Base-by-base conservation (phyloP, 805 yeast species). In the Wickerhamiella domercqiae region DNA sequence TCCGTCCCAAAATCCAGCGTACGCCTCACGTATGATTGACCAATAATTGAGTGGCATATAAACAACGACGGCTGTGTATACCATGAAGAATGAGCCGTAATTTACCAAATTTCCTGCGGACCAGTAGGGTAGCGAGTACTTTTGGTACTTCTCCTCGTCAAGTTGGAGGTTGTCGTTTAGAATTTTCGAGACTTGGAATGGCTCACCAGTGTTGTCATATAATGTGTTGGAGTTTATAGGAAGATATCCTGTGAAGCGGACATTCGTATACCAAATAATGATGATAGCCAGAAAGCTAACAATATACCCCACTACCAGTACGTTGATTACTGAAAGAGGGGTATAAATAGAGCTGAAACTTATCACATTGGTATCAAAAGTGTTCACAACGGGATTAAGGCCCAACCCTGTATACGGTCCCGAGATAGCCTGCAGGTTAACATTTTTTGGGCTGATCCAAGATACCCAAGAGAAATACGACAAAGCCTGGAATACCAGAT, bases 61-160 rank as follows among this genome's bases (percentile, higher is more conserved):
- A 0, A 66, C 47, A 18, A 73, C 62, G 25, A 70, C 64, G 48
- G 72, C 63, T 3, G 79, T 75, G 47, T 71, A 71, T 22, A 68
- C 50, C 35, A 68, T 67, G 52, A 71, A 72, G 49, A 59, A 65
- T 0, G 73, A 68, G n/a, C 80, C 78, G 48, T 73, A 74, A 16
- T 63, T 50, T 9, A 72, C 68, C 42, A 74, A 54, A 50, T 70
- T 69, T 1, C 74, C 79, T 6, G 82, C 80, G 25, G 70, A 52
- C 49, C 72, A 74, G 53, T 67, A 77, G 5, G 83, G 82, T 4
- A 81, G 78, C 1, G 82, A 75, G 56, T 77, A 76, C 5, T 55
- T 51, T 47, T 68, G 55, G 55, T 75, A 76, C 9, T 60, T 70
- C 5, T 52, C 54, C 37, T 57, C 55, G 47, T 68, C 61, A 44